These are phyloP conservation scores for Chaetomium fimeti DNA, from an alignment of 495 filamentous ascomycete genomes.

Conservation along the genomic window DNA sequence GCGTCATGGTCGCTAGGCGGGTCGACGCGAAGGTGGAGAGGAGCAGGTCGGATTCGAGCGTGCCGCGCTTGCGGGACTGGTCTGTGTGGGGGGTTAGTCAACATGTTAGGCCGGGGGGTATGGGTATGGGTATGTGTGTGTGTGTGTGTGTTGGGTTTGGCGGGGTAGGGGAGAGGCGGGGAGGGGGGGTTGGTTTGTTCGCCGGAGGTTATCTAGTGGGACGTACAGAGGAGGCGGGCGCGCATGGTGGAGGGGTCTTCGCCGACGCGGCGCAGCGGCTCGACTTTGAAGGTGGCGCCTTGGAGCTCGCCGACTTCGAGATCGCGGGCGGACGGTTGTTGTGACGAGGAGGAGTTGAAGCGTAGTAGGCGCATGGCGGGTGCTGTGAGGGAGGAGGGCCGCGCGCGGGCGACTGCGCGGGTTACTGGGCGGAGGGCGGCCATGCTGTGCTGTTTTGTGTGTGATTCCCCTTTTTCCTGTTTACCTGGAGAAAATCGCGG, in stretches of 20 bases:
- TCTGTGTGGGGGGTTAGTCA: slow-evolving; percentile 57
- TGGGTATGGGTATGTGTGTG: slow-evolving; percentile 8
- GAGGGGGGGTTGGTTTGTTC: background rate
- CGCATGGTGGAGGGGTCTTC: slow-evolving; percentile 82
- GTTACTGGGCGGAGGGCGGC: slow-evolving; percentile 21
- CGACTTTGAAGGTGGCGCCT: slow-evolving; percentile 81
- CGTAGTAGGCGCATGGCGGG: background rate
- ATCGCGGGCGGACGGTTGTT: slow-evolving; percentile 45
- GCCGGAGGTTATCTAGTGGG: too few relatives aligned
- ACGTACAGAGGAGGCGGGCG: slow-evolving; percentile 85
- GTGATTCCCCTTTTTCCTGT: background rate
- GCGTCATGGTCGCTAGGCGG: slow-evolving; percentile 70
- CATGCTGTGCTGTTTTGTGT: background rate
- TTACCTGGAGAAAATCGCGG: background rate
- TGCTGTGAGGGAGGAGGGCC: background rate
- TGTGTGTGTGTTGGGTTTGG: background rate
- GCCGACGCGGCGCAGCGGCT: slow-evolving; percentile 75
- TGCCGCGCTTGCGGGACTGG: slow-evolving; percentile 95
- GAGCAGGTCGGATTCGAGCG: slow-evolving; percentile 90
- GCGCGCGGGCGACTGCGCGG: slow-evolving; percentile 16
- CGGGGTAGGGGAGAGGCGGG: background rate
- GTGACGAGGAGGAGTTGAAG: slow-evolving; percentile 10
- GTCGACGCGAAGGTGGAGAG: slow-evolving; percentile 91
- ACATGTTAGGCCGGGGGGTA: background rate
- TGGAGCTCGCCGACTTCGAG: slow-evolving; percentile 89